Base-by-base conservation (phyloP, 106 monocot species). In the Apostasia ramifera region DNA sequence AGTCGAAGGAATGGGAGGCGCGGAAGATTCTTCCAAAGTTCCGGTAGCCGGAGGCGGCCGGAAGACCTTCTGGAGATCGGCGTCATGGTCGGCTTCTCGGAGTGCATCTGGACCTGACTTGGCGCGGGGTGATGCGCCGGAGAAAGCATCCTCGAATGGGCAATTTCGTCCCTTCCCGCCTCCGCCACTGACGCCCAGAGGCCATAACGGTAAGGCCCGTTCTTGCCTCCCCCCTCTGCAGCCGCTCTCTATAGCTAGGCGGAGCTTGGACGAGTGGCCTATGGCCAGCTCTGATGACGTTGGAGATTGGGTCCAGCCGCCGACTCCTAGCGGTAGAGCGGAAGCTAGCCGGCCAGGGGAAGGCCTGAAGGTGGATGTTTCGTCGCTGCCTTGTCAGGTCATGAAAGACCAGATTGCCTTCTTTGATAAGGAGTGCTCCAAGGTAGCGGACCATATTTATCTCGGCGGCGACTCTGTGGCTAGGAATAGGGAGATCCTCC, bases 381-480 rank as follows among this genome's bases (percentile, higher is more conserved):
- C 87, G 2, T 59, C 86, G 2, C 52, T 85, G 37, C 68, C 71
- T 10, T 57, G 80, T 10, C 82, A 80, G 53, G 73, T 64, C 26
- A 76, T 71, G 44, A 70, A 79, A 53, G 83, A 82, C 58, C 85
- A 84, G 76, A 84, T 92, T 52, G 86, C 95, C 2, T 78, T 79
- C 73, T 97, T 92, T 51, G 95, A 97, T 48, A 97, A 92, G 79
- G 86, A 97, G 82, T 97, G 95, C 67, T 97, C 95, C 46, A 97
- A 97, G 70, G 95, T 97, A 0, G 95, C 92, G 1, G 92, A 97
- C 26, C 95, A 97, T 48, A 85, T 97, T 54, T 97, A 97, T 69
- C 82, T 97, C 10, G 95, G 95, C 1, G 95, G 95, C 3, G 80
- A 97, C 52, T 81, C 66, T 0, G 95, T 97, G 14, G 95, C 95